These are phyloP conservation scores for Lepiota brunneoincarnata DNA, from an alignment of 768 basidiomycete genomes.

Conservation along the genomic window DNA sequence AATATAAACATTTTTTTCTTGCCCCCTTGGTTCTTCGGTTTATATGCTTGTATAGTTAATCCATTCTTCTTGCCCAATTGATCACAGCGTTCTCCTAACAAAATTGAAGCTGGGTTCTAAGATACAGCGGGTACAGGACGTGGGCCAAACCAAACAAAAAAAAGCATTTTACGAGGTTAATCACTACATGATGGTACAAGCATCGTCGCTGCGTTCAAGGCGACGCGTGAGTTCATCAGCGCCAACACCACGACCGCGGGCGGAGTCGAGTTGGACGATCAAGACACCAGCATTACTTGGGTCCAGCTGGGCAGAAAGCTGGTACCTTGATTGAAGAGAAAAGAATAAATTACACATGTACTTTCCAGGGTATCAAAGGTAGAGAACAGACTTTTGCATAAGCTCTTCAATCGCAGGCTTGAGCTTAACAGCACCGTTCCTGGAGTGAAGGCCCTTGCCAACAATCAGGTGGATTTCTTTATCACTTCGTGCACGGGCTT, in stretches of 20 bases:
- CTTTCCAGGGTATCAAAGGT: neutral
- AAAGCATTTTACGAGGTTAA: slow-evolving; percentile 1
- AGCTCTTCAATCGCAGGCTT: slow-evolving; percentile 90
- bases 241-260: slow-evolving; percentile 38
- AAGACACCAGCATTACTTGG: slow-evolving; percentile 82
- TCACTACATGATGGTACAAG: slow-evolving; percentile 69
- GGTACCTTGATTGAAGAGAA: slow-evolving; percentile 46
- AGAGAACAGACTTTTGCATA: slow-evolving; percentile 64
- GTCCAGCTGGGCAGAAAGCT: slow-evolving; percentile 72
- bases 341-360: neutral
- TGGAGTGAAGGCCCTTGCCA: slow-evolving; percentile 90
- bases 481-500: slow-evolving; percentile 63
- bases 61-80: neutral
- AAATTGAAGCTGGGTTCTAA: too few relatives aligned
- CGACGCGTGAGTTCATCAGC: slow-evolving; percentile 58
- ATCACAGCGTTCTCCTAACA: too few relatives aligned
- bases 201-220: slow-evolving; percentile 48
- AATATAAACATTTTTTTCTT: slow-evolving; percentile 1
- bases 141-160: too few relatives aligned
- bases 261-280: slow-evolving; percentile 61
- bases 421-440: slow-evolving; percentile 74
- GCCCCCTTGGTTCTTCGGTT: slow-evolving; percentile 11
- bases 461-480: slow-evolving; percentile 78
- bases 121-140: too few relatives aligned
- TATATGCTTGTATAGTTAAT: slow-evolving; percentile 4